Conservation (phyloP, 345 rosid genomes). For the Cardamine chenopodiifolia region DNA sequence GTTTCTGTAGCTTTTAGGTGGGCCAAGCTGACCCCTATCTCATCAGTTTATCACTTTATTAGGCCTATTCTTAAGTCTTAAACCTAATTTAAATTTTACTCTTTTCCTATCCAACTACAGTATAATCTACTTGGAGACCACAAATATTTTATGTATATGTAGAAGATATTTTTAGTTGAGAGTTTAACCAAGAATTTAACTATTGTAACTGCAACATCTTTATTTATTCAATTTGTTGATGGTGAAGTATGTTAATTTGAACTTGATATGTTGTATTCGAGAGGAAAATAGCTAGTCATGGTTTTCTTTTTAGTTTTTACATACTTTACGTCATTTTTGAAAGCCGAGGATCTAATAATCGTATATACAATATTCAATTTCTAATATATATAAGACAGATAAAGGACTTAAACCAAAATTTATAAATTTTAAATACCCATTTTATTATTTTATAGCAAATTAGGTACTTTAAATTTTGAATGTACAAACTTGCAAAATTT, state of each 20-base stretch:
- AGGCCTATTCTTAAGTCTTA: constrained; percentile 14
- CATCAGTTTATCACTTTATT: constrained; percentile 29
- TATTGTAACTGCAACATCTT: not conserved
- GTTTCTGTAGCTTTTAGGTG: constrained; percentile 18
- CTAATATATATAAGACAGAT: not conserved
- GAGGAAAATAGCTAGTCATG: not conserved
- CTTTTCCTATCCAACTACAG: not conserved
- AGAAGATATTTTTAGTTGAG: not conserved
- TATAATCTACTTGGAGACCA: not conserved
- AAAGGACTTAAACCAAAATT: too few species aligned
- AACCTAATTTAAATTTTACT: not conserved
- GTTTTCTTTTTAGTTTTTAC: not conserved
- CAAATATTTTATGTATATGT: not conserved
- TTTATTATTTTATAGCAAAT: not conserved
- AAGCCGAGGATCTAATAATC: not conserved
- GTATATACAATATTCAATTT: not conserved
- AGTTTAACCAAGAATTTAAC: not conserved
- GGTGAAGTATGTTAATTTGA: not conserved
- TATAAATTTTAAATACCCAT: too few species aligned
- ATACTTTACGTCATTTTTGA: not conserved
- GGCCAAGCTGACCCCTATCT: constrained; percentile 31
- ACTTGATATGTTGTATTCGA: not conserved
- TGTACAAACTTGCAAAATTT: not conserved
- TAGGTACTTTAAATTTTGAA: not conserved
- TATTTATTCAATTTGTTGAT: not conserved